phyloP scores from a whole-genome alignment of 2,329 filamentous ascomycete genomes.

The Exophiala sp. region DNA sequence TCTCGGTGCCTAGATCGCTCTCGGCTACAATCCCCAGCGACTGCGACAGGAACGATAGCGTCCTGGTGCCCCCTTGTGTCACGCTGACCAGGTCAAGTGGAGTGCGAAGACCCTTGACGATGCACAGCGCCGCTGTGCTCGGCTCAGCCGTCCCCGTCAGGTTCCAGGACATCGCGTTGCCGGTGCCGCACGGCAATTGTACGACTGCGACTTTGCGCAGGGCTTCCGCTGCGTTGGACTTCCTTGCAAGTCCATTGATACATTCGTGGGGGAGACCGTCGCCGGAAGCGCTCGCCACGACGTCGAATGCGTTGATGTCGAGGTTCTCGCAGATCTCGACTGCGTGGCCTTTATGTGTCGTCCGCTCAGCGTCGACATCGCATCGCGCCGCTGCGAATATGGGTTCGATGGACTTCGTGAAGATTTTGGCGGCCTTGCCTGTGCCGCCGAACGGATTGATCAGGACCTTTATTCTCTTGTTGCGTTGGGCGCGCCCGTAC shows the following conservation, averaged over 20 bases:
- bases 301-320: conserved; percentile 77
- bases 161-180: conserved; percentile 91
- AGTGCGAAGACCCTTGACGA: conserved; percentile 83
- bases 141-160: conserved; percentile 75
- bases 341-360: conserved; percentile 71
- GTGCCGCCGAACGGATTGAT: conserved; percentile 90
- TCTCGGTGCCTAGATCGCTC: conserved; percentile 81
- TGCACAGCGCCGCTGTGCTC: conserved; percentile 71
- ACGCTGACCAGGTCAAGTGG: conserved; percentile 83
- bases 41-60: conserved; percentile 86
- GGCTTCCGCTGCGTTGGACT: conserved; percentile 70
- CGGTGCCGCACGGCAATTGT: conserved; percentile 87
- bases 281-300: conserved; percentile 83
- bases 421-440: conserved; percentile 69
- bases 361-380: conserved; percentile 68
- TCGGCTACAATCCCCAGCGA: conserved; percentile 87
- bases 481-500: conserved; percentile 65
- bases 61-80: conserved; percentile 72
- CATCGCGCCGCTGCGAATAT: conserved; percentile 80
- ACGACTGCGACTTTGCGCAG: conserved; percentile 74
- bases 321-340: conserved; percentile 70
- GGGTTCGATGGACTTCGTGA: conserved; percentile 71
- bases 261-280: conserved; percentile 91
- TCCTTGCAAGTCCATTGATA: conserved; percentile 84
- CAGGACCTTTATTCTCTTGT: conserved; percentile 79